Conservation (phyloP, 768 basidiomycete genomes). For the Asterophora parasitica region DNA sequence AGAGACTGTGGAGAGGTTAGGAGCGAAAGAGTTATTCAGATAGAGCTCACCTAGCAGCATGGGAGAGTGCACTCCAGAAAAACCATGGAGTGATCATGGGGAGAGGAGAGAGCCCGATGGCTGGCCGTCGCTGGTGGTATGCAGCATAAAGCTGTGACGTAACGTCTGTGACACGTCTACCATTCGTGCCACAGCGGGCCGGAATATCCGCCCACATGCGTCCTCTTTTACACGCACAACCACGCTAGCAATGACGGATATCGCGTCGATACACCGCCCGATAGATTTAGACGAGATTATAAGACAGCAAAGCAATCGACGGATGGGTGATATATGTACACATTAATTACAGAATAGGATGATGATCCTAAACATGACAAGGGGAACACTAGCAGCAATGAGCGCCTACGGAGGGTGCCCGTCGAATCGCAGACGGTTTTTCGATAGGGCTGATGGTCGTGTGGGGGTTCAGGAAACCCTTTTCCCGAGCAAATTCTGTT, state of each 20-base stretch:
- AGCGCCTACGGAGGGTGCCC: slow-evolving; percentile 11
- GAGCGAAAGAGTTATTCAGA: neutral
- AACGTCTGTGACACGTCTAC: slow-evolving; percentile 7
- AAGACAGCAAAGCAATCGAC: no score
- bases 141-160: no score
- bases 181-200: no score
- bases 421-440: slow-evolving; percentile 13
- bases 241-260: no score
- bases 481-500: slow-evolving; percentile 81
- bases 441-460: slow-evolving; percentile 26
- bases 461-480: slow-evolving; percentile 73
- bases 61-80: slow-evolving; percentile 60
- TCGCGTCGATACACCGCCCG: no score
- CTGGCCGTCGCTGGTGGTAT: neutral
- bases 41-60: slow-evolving; percentile 50
- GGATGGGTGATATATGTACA: neutral
- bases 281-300: no score
- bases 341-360: slow-evolving; percentile 2
- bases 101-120: neutral
- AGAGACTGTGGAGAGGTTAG: slow-evolving; percentile 42
- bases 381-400: slow-evolving; percentile 12
- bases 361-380: neutral
- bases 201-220: no score
- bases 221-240: no score
- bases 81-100: slow-evolving; percentile 55